A percentile compares a stretch with the other conserved stretches of the same genome.
Evolutionary conservation across 331 rosid species (phyloP).

Genomic region (Pyracantha coccinea): DNA sequence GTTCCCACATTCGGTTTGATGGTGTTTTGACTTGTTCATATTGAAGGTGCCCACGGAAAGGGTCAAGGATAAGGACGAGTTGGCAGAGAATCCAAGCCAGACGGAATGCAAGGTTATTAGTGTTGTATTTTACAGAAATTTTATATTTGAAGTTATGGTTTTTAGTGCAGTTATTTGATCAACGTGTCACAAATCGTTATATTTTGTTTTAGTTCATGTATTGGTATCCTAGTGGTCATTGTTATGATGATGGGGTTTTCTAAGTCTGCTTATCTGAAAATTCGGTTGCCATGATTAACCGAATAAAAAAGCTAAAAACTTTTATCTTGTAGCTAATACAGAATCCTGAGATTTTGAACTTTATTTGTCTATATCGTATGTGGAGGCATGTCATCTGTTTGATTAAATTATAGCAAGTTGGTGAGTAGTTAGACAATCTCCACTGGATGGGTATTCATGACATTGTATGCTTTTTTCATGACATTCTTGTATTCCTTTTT

Average conservation of each 20-base stretch:
- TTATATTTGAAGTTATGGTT: constrained; percentile 6
- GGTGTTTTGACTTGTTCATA: constrained; percentile 10
- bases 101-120: constrained; percentile 84
- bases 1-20: constrained; percentile 9
- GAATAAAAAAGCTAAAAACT: not conserved
- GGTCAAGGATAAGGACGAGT: constrained; percentile 47
- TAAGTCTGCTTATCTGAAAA: not conserved
- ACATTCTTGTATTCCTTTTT: not conserved
- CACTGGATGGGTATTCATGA: not conserved
- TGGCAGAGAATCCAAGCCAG: constrained; percentile 38
- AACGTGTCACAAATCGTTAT: not conserved
- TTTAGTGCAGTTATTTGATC: not conserved
- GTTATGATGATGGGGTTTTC: not conserved
- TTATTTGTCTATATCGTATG: not conserved
- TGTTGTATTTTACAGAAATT: constrained; percentile 1
- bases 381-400: not conserved
- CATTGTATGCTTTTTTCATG: not conserved
- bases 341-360: not conserved
- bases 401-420: not conserved
- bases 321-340: not conserved
- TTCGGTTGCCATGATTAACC: not conserved
- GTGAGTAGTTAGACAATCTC: not conserved
- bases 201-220: not conserved
- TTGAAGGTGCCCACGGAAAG: constrained; percentile 55
- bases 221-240: not conserved